Conservation (phyloP, 805 yeast species). For the Candida sanyiensis region DNA sequence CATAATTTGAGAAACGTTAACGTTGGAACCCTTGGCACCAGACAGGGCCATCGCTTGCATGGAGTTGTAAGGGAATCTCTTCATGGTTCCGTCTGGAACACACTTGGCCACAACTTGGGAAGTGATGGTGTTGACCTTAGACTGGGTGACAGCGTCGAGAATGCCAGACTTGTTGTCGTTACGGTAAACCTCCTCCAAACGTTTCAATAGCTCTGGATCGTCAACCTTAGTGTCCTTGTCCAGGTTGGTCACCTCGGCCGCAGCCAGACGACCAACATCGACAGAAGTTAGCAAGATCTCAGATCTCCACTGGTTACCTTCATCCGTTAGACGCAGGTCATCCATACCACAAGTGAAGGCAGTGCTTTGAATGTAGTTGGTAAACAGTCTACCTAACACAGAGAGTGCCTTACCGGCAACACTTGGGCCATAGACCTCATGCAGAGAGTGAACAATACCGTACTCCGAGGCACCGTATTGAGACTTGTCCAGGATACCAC, state of each 20-base stretch:
- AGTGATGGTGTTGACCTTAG: constrained; percentile 86
- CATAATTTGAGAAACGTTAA: constrained; percentile 98
- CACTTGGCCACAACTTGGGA: constrained; percentile 91
- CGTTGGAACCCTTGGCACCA: constrained; percentile 99
- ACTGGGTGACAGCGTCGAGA: constrained; percentile 91
- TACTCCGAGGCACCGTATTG: constrained; percentile 98
- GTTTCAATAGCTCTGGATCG: constrained; percentile 74
- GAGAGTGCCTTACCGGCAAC: constrained; percentile 86
- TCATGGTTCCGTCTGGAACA: constrained; percentile 95
- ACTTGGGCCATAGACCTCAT: constrained; percentile 90
- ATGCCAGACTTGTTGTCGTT: constrained; percentile 90
- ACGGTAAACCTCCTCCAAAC: constrained; percentile 91
- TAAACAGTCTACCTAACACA: constrained; percentile 91
- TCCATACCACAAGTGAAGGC: constrained; percentile 99
- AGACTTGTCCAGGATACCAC: constrained; percentile 94
- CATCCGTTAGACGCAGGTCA: constrained; percentile 84
- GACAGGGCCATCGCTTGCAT: constrained; percentile 99
- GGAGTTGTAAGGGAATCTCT: constrained; percentile 88
- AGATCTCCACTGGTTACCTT: constrained; percentile 85
- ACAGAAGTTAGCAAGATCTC: constrained; percentile 73
- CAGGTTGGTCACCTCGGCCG: constrained; percentile 88
- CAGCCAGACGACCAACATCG: constrained; percentile 87
- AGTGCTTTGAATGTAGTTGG: constrained; percentile 84
- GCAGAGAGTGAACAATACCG: constrained; percentile 94
- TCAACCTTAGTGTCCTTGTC: constrained; percentile 42